Conservation (phyloP, 140 eudicot genomes). For the Cichorium intybus region DNA sequence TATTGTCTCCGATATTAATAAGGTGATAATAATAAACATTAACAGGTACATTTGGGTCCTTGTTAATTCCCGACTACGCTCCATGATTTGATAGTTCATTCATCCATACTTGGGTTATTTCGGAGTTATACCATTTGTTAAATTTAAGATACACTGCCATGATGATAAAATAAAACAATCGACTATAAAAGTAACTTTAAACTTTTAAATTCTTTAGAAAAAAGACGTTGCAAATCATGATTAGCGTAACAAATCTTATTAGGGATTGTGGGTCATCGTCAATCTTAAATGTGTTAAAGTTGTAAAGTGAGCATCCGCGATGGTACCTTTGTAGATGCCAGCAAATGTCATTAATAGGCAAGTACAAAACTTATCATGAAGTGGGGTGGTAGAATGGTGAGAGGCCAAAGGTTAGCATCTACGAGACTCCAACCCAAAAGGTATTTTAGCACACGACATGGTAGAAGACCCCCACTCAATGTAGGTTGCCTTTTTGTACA, state of each 20-base stretch:
- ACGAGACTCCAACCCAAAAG: slow-evolving; percentile 27
- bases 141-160: not conserved
- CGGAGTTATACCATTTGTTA: too few relatives aligned
- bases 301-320: slow-evolving; percentile 16
- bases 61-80: too few relatives aligned
- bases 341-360: slow-evolving; percentile 26
- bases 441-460: slow-evolving; percentile 1
- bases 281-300: slow-evolving; percentile 1
- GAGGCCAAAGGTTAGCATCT: slow-evolving; percentile 12
- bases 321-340: slow-evolving; percentile 31
- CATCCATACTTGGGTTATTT: not conserved
- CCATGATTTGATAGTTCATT: not conserved
- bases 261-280: slow-evolving; percentile 2
- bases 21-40: too few relatives aligned
- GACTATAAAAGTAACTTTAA: slow-evolving; percentile 4
- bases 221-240: slow-evolving; percentile 13
- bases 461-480: not conserved
- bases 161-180: not conserved
- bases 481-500: not conserved
- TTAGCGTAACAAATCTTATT: slow-evolving; percentile 3
- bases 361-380: slow-evolving; percentile 32
- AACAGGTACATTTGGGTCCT: too few relatives aligned
- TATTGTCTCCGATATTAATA: too few relatives aligned
- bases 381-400: slow-evolving; percentile 25
- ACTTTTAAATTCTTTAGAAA: not conserved